Percentiles rank a stretch among this genome's conserved stretches.
phyloP scores from a whole-genome alignment of 768 basidiomycete genomes.

The Leccinum ochraceum region DNA sequence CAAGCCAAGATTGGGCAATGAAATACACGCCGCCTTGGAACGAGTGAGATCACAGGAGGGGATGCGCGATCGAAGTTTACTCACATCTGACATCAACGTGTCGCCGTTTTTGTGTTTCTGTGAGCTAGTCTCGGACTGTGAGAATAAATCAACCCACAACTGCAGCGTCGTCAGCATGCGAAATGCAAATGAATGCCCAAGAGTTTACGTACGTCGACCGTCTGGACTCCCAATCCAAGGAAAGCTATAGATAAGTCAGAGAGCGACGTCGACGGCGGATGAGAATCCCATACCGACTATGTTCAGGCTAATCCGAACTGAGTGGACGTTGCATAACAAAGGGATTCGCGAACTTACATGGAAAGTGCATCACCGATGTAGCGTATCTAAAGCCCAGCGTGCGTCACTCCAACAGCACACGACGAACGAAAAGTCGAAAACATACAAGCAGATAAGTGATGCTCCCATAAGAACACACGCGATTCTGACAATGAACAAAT shows the following conservation, averaged over 20 bases:
- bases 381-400: slow-evolving; percentile 16
- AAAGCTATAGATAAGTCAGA: slow-evolving; percentile 14
- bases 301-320: slow-evolving; percentile 11
- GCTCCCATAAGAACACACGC: background rate
- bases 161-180: slow-evolving; percentile 7
- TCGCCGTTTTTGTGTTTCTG: background rate
- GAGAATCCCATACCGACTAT: slow-evolving; percentile 5
- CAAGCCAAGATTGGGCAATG: slow-evolving; percentile 10
- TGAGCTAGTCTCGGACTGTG: background rate
- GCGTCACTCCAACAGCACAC: background rate
- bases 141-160: slow-evolving; percentile 14
- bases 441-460: slow-evolving; percentile 12
- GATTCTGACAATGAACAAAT: background rate
- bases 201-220: slow-evolving; percentile 8
- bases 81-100: slow-evolving; percentile 7
- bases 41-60: background rate
- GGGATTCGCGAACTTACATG: slow-evolving; percentile 12
- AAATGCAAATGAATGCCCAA: background rate
- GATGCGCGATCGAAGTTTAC: background rate
- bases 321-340: background rate
- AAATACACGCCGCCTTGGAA: slow-evolving; percentile 11
- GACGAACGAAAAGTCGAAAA: background rate
- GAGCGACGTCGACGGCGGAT: background rate
- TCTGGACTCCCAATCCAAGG: slow-evolving; percentile 5
- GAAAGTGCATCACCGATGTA: slow-evolving; percentile 23